phyloP scores from a whole-genome alignment of 176 grass and related monocot species.

The Metroxylon sagu region DNA sequence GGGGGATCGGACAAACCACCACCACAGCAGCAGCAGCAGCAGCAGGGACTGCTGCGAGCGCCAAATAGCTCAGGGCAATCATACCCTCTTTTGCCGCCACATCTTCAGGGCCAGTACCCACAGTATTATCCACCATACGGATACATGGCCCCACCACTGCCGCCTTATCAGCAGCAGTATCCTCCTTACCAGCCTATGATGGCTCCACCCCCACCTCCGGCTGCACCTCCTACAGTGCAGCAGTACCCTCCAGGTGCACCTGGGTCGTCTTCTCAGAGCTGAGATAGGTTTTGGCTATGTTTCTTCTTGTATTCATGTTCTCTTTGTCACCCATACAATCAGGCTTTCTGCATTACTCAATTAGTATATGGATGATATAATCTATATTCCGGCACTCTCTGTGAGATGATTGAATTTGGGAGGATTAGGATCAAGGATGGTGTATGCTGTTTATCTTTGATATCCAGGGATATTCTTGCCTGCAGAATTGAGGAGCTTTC shows the following conservation, averaged over 20 bases:
- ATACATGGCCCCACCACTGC: conserved; percentile 47
- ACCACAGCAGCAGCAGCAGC: neutral
- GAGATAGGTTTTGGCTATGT: neutral
- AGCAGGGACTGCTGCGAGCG: neutral
- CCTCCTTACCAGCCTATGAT: conserved; percentile 52
- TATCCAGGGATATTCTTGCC: too few relatives aligned
- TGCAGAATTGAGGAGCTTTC: too few relatives aligned
- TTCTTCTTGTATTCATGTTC: too few relatives aligned
- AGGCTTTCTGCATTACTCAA: too few relatives aligned
- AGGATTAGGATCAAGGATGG: too few relatives aligned
- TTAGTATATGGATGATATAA: too few relatives aligned
- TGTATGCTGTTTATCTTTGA: too few relatives aligned
- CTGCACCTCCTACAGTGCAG: conserved; percentile 22
- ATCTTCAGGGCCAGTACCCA: conserved; percentile 64
- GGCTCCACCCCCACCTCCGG: conserved; percentile 28
- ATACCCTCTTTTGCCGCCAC: conserved; percentile 25
- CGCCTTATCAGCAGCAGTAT: conserved; percentile 59
- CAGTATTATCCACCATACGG: conserved; percentile 51
- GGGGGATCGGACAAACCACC: conserved; percentile 32
- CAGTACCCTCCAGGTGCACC: conserved; percentile 27
- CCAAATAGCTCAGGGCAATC: too few relatives aligned
- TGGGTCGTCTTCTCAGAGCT: conserved; percentile 24
- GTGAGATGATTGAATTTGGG: too few relatives aligned
- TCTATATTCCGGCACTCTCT: too few relatives aligned
- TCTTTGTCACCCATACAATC: too few relatives aligned